phyloP scores from a whole-genome alignment of 306 rosid genomes.

The Lotus japonicus region DNA sequence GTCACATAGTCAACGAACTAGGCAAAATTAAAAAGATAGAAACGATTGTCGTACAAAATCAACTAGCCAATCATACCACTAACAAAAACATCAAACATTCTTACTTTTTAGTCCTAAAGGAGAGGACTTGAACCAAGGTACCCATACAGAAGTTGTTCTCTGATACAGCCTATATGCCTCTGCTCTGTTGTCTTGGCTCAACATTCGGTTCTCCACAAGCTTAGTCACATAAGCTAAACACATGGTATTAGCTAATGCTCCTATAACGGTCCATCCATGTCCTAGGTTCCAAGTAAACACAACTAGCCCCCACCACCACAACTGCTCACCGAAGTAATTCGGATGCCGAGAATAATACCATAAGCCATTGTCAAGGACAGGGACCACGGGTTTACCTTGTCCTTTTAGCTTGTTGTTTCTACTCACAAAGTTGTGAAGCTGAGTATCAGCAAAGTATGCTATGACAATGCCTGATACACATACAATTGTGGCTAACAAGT shows the following conservation, averaged over 20 bases:
- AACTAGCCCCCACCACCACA: constrained; percentile 97
- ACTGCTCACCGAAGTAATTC: constrained; percentile 84
- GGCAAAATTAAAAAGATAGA: neutral
- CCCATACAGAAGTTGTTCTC: constrained; percentile 75
- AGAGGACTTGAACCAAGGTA: constrained; percentile 73
- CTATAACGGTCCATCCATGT: constrained; percentile 58
- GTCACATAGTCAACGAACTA: constrained; percentile 17
- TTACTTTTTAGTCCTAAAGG: constrained; percentile 38
- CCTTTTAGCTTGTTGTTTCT: constrained; percentile 39
- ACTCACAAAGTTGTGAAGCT: constrained; percentile 56
- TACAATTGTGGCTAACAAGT: constrained; percentile 40
- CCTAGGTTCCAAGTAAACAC: constrained; percentile 72
- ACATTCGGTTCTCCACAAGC: constrained; percentile 76
- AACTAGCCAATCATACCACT: neutral
- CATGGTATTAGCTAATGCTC: constrained; percentile 52
- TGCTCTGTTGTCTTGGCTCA: constrained; percentile 55
- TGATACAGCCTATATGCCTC: constrained; percentile 72
- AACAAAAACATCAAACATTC: constrained; percentile 29
- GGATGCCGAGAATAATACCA: constrained; percentile 86
- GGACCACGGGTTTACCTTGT: constrained; percentile 31
- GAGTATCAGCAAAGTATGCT: constrained; percentile 75
- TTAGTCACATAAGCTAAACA: constrained; percentile 82
- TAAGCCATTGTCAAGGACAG: constrained; percentile 54
- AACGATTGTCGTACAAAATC: constrained; percentile 11
- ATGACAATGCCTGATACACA: constrained; percentile 49